These are phyloP conservation scores for Pouteria campechiana DNA, from an alignment of 179 eudicot genomes.

Conservation along the genomic window DNA sequence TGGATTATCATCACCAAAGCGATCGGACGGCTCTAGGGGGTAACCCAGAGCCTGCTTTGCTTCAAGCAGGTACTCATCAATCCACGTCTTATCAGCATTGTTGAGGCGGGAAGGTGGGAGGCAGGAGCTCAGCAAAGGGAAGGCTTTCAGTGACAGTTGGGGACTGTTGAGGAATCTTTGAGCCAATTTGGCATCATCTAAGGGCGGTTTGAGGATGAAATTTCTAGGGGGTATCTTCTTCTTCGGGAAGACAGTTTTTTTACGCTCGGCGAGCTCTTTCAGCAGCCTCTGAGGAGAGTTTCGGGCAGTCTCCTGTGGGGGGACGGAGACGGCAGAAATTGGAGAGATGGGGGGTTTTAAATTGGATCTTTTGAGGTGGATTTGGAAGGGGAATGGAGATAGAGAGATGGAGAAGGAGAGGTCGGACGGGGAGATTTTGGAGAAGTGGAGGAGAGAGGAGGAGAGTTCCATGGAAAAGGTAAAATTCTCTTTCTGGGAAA, in stretches of 20 bases:
- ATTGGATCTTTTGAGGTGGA: conserved; percentile 13
- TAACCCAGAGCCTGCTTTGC: conserved; percentile 94
- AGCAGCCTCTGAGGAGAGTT: conserved; percentile 82
- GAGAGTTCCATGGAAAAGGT: conserved; percentile 53
- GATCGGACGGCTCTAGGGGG: conserved; percentile 66
- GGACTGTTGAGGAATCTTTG: conserved; percentile 79
- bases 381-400: conserved; percentile 30
- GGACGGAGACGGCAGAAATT: conserved; percentile 30
- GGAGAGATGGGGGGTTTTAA: conserved; percentile 9
- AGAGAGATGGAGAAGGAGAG: conserved; percentile 63
- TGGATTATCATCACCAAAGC: conserved; percentile 71
- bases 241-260: conserved; percentile 51
- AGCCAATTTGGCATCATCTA: conserved; percentile 70
- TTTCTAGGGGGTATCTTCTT: conserved; percentile 55
- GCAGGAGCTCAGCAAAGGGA: conserved; percentile 88
- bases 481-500: neutral
- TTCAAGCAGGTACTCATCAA: conserved; percentile 80
- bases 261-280: conserved; percentile 71
- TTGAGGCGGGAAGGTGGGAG: conserved; percentile 56
- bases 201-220: conserved; percentile 81
- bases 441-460: conserved; percentile 48
- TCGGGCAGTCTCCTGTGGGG: conserved; percentile 55
- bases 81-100: conserved; percentile 67
- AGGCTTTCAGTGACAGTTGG: conserved; percentile 70
- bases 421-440: conserved; percentile 16